Base-by-base conservation (phyloP, 306 rosid genomes). In the Fagus sylvatica region DNA sequence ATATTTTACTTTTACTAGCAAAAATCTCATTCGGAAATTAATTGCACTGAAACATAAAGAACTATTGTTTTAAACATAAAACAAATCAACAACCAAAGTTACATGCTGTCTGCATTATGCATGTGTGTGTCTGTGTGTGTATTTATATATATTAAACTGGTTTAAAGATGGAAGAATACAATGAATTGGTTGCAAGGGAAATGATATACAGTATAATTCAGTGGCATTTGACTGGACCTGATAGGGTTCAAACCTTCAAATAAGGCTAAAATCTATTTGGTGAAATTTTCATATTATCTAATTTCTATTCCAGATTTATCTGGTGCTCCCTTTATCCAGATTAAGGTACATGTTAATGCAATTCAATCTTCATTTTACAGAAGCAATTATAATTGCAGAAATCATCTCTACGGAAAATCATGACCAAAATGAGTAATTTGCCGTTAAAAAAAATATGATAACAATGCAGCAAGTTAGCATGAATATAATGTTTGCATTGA, bases 21-120 rank as follows among this genome's bases (percentile, higher is more conserved):
- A 54, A 61, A 78, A 74, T 61, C 81, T 54, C 76, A 72, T 78
- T 49, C 61, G 39, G 67, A 48, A 34, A 55, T 53, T 74, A 85
- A 51, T 72, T 36, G 53, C 22, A 62, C n/a, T 34, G 56, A 60
- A 59, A 62, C 74, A 36, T 69, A 75, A 73, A 62, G 72, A 62
- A 76, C 40, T 67, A 69, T 66, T 49, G n/a, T n/a, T 76, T 40
- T 66, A 32, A 69, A 76, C 13, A 60, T 36, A 37, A 67, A 74
- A 77, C 41, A 65, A 71, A 40, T 41, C 16, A 68, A 37, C 7
- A 76, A 36, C 64, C 22, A 69, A 16, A 62, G 3, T 11, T 12
- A 43, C 72, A 67, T 65, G 62, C 64, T 55, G 41, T 72, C 46
- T 36, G 34, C 65, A 75, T 13, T 61, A 61, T 32, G 13, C 15